Conservation (phyloP, 2,329 filamentous ascomycete species). For the Botryosphaeria dothidea region DNA sequence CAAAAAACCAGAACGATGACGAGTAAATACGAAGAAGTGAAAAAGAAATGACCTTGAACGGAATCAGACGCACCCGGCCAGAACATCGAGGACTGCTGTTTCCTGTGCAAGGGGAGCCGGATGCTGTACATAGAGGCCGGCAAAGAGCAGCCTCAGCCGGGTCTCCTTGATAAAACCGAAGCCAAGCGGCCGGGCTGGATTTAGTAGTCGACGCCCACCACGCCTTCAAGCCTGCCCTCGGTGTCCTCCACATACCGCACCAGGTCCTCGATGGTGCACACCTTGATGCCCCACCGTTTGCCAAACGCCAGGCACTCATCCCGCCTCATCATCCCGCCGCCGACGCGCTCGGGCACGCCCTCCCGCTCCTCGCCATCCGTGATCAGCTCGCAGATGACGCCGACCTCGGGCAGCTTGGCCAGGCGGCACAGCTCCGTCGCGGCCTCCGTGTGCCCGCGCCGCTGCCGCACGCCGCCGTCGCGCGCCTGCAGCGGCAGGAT, state of each 20-base stretch:
- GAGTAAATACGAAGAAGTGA: neutral
- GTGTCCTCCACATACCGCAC: slow-evolving; percentile 76
- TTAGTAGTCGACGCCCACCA: slow-evolving; percentile 25
- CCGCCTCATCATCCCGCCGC: slow-evolving; percentile 86
- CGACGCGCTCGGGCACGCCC: slow-evolving; percentile 65
- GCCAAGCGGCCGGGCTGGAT: neutral
- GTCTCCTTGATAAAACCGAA: too few species aligned
- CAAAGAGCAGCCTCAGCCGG: neutral
- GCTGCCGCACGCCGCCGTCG: slow-evolving; percentile 75
- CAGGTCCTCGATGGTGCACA: slow-evolving; percentile 93
- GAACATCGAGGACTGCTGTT: neutral
- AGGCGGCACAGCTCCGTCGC: slow-evolving; percentile 86
- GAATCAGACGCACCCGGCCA: too few species aligned
- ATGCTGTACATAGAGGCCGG: neutral
- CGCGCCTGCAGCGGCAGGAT: slow-evolving; percentile 81
- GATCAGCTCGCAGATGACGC: slow-evolving; percentile 88
- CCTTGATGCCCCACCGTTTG: slow-evolving; percentile 82
- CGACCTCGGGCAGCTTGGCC: slow-evolving; percentile 74
- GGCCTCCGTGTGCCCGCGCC: slow-evolving; percentile 90
- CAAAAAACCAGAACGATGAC: neutral
- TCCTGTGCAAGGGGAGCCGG: neutral
- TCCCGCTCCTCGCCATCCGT: slow-evolving; percentile 75
- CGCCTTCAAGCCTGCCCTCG: slow-evolving; percentile 54
- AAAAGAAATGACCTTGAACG: neutral
- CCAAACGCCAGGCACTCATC: slow-evolving; percentile 89